phyloP scores from a whole-genome alignment of 345 rosid species.

The Euphorbia peplus region DNA sequence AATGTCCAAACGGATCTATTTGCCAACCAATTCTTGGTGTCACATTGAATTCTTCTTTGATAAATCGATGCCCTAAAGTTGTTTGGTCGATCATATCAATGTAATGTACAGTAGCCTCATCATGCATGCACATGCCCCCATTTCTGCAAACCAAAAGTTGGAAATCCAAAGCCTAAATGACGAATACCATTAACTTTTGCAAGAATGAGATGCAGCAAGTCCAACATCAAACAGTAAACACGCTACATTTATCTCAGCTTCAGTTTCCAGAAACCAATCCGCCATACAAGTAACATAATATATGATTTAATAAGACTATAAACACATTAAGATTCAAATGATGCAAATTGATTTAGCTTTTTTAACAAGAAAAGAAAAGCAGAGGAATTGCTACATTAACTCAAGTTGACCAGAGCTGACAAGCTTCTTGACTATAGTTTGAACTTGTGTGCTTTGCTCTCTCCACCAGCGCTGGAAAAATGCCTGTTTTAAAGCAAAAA shows the following conservation, averaged over 20 bases:
- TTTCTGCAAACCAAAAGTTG: constrained; percentile 36
- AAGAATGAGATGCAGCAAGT: background rate
- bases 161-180: constrained; percentile 6
- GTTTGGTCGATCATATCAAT: constrained; percentile 58
- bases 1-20: constrained; percentile 56
- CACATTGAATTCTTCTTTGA: constrained; percentile 42
- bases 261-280: background rate
- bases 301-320: background rate
- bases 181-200: background rate
- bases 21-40: constrained; percentile 64
- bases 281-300: background rate
- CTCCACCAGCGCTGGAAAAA: constrained; percentile 63
- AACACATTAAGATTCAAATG: background rate
- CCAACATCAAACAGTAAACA: background rate
- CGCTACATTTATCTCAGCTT: background rate
- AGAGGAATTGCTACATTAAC: constrained; percentile 32
- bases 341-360: background rate
- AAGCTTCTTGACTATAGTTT: constrained; percentile 36
- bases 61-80: constrained; percentile 48
- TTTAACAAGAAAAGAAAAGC: too few species aligned
- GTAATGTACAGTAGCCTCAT: constrained; percentile 46
- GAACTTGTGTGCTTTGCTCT: constrained; percentile 40
- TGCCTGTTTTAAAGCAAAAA: constrained; percentile 32
- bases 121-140: constrained; percentile 59
- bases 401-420: constrained; percentile 48